Evolutionary conservation across 345 rosid genomes (phyloP), one percentile per base, ranked within the genome.

Genomic region (Populus nigra): DNA sequence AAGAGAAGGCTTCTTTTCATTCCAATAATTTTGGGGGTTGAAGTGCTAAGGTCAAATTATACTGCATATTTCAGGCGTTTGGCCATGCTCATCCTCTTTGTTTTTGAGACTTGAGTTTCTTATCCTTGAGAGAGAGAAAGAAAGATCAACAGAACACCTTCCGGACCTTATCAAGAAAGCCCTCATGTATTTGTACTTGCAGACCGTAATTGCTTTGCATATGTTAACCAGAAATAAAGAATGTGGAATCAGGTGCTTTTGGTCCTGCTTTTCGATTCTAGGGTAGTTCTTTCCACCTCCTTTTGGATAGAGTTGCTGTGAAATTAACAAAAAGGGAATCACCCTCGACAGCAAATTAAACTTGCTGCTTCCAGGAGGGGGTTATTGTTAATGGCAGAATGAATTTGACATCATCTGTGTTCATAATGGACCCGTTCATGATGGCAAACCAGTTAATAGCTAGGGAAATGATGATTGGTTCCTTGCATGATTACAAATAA

Each of bases 181-280:
- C 49, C 39, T 31, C 33, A 20, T 31, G 61, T 65, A 66, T 71
- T 61, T 81, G 55, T 76, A 73, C 63, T 53, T 41, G 45, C 20
- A 65, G 69, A 43, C 27, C 68, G 10, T 35, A 29, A 66, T 73
- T 77, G 63, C 63, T 45, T 45, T 63, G 70, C 80, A 73, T 77
- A 61, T 77, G 55, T 65, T 77, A 59, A 29, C 72, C 9, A 22
- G 55, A 69, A 77, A 77, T 73, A 77, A 77, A 62, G 69, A 74
- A 39, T 41, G 15, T 3, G 29, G 15, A 9, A 47, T 71, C 59
- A 13, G 33, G 55, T 47, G 29, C 73, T n/a, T 45, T 27, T 22
- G 25, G 9, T 71, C 38, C 18, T 47, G 33, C 38, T 25, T 71
- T 22, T 23, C 12, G 10, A 2, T 1, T 9, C 1, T 16, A 3